A percentile compares a stretch with the other conserved stretches of the same genome.
phyloP scores from a whole-genome alignment of 169 alveolate genomes.

The Cytauxzoon felis region DNA sequence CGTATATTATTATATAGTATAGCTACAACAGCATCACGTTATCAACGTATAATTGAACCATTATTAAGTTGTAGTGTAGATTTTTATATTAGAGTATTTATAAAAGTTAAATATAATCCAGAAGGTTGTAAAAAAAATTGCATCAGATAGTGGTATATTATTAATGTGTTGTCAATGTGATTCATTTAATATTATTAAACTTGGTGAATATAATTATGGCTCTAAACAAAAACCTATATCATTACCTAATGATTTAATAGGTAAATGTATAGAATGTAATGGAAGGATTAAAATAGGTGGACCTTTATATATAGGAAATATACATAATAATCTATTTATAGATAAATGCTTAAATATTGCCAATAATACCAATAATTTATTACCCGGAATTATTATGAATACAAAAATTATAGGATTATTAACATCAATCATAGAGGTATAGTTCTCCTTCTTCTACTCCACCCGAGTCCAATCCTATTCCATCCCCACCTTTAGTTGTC shows the following conservation, averaged over 20 bases:
- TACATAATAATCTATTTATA: conserved; percentile 73
- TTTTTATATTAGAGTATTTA: conserved; percentile 88
- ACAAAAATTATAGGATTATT: conserved; percentile 46
- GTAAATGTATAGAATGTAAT: conserved; percentile 75
- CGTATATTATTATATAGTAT: conserved; percentile 84
- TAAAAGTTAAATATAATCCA: conserved; percentile 81
- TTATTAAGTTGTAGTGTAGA: conserved; percentile 86
- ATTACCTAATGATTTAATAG: conserved; percentile 40
- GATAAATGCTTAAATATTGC: conserved; percentile 38
- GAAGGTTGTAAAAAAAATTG: conserved; percentile 80
- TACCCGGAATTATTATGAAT: conserved; percentile 29
- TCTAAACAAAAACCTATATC: conserved; percentile 31
- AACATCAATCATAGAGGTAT: conserved; percentile 51
- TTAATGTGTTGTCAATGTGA: conserved; percentile 49
- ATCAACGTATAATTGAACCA: conserved; percentile 85
- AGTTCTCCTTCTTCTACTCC: neutral
- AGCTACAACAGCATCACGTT: conserved; percentile 84
- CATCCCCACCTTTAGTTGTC: no score
- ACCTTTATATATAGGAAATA: conserved; percentile 74
- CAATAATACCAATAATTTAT: conserved; percentile 3
- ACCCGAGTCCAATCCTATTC: no score
- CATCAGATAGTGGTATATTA: conserved; percentile 79
- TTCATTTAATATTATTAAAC: conserved; percentile 29
- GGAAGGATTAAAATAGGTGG: conserved; percentile 78
- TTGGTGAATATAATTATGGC: conserved; percentile 13